Base-by-base conservation (phyloP, 2,329 filamentous ascomycete species). In the Leptographium procerum region DNA sequence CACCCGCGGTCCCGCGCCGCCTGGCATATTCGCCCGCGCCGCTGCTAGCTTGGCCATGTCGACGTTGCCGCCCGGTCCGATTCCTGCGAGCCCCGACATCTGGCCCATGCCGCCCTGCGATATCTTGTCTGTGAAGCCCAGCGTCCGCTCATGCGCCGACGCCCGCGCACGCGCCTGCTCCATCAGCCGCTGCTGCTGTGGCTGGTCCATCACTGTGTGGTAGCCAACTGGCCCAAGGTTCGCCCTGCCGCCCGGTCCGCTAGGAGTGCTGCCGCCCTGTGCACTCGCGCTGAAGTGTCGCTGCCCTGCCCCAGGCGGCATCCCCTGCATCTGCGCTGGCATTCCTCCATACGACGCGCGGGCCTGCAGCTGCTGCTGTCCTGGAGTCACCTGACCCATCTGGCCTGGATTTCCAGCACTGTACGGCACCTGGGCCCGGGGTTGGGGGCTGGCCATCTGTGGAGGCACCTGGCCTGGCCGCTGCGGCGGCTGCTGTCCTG, bases 131-230 rank as follows among this genome's bases (percentile, higher is more conserved):
- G 67, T 66, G 56, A 74, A 73, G 60, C 71, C 71, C 59, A 69
- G 64, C 28, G 69, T 69, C n/a, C 72, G 69, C 61, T 76, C 73
- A 55, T 76, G 74, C 0, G 75, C 74, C 19, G 75, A 64, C 14
- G 63, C 63, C 10, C 76, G 69, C 3, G 75, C 77, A 57, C 77
- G 75, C 9, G 77, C 76, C 65, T 80, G 77, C 56, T 80, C 77
- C 65, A 78, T 69, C 52, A 78, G 73, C 57, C 76, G 74, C 64
- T 77, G 74, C 64, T 79, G 77, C 60, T 78, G 75, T 19, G 73
- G 72, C 62, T 78, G 75, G 43, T 74, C 72, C 65, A 78, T 77
- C 52, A 78, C 75, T 6, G 75, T 77, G 52, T 77, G 74, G 59
- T 77, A 79, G 34, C 76, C 76, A 3, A 74, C 72, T 4, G 74